Base-by-base conservation (phyloP, 352 stramenopile genomes). In the Achlya hypogyna region DNA sequence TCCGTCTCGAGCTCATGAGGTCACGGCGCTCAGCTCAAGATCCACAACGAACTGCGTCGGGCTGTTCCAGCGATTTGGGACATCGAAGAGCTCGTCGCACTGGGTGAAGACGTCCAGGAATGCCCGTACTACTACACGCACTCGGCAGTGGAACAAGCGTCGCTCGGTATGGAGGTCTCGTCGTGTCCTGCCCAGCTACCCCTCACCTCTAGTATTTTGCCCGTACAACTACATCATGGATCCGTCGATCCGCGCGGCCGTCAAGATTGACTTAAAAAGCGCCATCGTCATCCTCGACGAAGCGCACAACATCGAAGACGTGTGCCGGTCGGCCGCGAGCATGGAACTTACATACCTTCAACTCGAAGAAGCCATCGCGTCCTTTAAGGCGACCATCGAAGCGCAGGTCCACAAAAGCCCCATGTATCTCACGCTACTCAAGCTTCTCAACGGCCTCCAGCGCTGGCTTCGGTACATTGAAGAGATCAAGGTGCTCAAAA, bases 191-290 rank as follows among this genome's bases (percentile, higher is more conserved):
- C 10, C 18, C 2, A n/a, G 32, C 16, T 12, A 53, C 20, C n/a
- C n/a, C n/a, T n/a, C n/a, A 65, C 23, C 10, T n/a, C 16, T 71
- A 69, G 75, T 94, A 10, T 94, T 95, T 51, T 89, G 80, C 34
- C 87, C 87, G n/a, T 95, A 95, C 74, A 95, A 93, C 67, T 95
- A 95, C 68, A 62, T 95, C 29, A 66, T 95, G 38, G 78, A 94
- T 58, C 85, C 86, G 34, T 74, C 73, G 12, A 92, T 95, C 60
- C 84, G 87, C 14, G 72, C 76, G 5, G 75, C 87, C 1, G 76
- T 92, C 0, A 73, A 72, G 2, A 91, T 95, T 56, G 78, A 70
- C n/a, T 72, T 93, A 0, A 81, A 88, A 47, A 73, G 89, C 59
- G 70, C 84, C 3, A 90, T 95, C 45, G 70, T 95, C 25, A 77